Percentiles rank a stretch among this genome's conserved stretches.
Conservation (phyloP, 257 asterid genomes). For the Capsicum pubescens region DNA sequence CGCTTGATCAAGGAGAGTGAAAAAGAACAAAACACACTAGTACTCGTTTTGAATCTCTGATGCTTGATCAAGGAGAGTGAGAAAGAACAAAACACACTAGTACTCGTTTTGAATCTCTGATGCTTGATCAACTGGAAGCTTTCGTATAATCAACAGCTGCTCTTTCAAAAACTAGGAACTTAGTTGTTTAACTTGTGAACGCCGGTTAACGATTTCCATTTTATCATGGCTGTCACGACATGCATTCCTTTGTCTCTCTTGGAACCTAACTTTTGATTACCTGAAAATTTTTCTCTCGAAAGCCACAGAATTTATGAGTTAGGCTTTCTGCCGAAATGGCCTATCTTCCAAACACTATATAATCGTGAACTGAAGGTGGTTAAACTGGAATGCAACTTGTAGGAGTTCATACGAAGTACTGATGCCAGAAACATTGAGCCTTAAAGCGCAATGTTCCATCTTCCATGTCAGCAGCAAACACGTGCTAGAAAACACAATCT, state of each 20-base stretch:
- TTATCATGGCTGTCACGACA: background rate
- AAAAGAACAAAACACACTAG: background rate
- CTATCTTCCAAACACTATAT: background rate
- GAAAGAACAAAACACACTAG: background rate
- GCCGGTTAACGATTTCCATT: background rate
- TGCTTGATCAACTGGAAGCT: background rate
- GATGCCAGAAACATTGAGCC: background rate
- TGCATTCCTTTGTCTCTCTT: background rate
- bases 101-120: background rate
- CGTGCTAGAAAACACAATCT: background rate
- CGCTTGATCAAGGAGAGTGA: too few relatives aligned
- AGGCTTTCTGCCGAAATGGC: background rate
- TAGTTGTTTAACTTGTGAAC: background rate
- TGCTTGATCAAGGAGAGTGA: too few relatives aligned
- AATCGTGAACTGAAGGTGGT: background rate
- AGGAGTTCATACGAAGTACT: background rate
- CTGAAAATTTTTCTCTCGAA: background rate
- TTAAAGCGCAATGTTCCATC: background rate
- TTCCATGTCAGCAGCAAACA: background rate
- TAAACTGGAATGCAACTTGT: background rate
- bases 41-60: background rate
- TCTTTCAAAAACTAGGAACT: background rate
- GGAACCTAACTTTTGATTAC: background rate
- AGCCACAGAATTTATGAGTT: background rate
- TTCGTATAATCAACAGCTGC: background rate